Percentiles rank a stretch among this genome's conserved stretches.
These are phyloP conservation scores for Citrullus mucosospermus DNA, from an alignment of 306 rosid genomes.

Conservation along the genomic window DNA sequence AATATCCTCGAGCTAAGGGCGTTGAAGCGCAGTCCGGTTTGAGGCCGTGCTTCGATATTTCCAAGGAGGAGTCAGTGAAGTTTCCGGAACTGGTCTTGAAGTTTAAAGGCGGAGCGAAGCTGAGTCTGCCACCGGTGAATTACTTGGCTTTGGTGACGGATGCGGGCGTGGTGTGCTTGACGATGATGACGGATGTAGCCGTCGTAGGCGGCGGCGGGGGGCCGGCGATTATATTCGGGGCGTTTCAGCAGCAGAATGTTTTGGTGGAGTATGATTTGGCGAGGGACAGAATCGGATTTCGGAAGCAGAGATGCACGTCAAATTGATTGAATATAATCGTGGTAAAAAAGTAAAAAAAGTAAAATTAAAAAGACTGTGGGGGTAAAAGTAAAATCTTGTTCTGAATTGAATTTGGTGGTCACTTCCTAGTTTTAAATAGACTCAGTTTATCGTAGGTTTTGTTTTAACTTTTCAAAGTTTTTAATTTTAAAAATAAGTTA, in stretches of 20 bases:
- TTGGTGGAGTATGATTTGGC: conserved; percentile 64
- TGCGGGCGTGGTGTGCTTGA: conserved; percentile 24
- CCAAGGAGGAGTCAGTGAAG: conserved; percentile 1
- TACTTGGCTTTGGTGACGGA: conserved; percentile 31
- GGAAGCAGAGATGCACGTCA: conserved; percentile 25
- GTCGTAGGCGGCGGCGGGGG: conserved; percentile 8
- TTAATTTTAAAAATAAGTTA: too few relatives aligned
- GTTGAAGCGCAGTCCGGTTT: conserved; percentile 38
- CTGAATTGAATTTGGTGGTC: too few relatives aligned
- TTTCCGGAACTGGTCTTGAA: conserved; percentile 46
- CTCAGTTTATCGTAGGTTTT: too few relatives aligned
- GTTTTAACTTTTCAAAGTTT: too few relatives aligned
- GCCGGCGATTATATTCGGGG: conserved; percentile 69
- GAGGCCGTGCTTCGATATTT: conserved; percentile 40
- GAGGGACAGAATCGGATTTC: conserved; percentile 50
- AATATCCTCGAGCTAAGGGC: conserved; percentile 16
- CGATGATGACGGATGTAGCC: conserved; percentile 26
- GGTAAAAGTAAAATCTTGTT: neutral
- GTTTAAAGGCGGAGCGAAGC: conserved; percentile 68
- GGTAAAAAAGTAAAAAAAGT: neutral
- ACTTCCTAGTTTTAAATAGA: too few relatives aligned
- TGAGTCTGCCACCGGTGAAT: conserved; percentile 33
- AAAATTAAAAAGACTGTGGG: neutral
- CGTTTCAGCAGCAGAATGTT: conserved; percentile 59
- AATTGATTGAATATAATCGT: neutral